Evolutionary conservation across 1,284 basidiomycete species (phyloP).

Genomic region (Fomitopsis pinicola): DNA sequence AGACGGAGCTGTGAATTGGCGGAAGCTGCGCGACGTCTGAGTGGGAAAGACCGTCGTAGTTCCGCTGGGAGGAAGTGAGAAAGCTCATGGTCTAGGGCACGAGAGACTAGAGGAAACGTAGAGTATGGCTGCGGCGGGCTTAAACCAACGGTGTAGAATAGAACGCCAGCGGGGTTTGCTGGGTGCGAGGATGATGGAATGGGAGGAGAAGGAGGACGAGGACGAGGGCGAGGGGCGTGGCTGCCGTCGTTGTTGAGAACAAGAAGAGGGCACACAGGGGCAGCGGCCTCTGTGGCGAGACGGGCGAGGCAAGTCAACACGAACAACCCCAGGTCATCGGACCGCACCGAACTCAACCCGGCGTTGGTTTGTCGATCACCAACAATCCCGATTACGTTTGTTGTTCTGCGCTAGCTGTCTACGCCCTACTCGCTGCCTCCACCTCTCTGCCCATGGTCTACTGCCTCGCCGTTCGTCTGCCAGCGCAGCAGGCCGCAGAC

Average conservation of each 20-base stretch:
- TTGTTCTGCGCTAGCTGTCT: not conserved
- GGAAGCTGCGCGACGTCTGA: conserved; percentile 23
- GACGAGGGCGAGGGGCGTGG: conserved; percentile 4
- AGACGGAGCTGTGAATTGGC: conserved; percentile 10
- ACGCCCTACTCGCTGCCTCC: not conserved
- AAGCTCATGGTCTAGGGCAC: conserved; percentile 37
- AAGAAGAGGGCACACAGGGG: conserved; percentile 21
- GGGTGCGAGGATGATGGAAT: conserved; percentile 7
- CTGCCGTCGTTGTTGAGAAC: not conserved
- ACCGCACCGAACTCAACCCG: conserved; percentile 13
- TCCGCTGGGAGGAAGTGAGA: conserved; percentile 35
- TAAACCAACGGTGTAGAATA: conserved; percentile 22
- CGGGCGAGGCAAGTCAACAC: conserved; percentile 16
- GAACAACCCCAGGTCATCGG: conserved; percentile 17
- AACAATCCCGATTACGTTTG: conserved; percentile 3
- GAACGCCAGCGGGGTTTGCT: conserved; percentile 12
- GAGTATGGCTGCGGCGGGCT: conserved; percentile 14
- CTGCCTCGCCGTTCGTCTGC: not conserved
- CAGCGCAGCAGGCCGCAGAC: not conserved
- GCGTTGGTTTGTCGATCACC: conserved; percentile 23
- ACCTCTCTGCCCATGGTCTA: no score
- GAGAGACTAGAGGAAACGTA: conserved; percentile 18
- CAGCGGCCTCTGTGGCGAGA: conserved; percentile 17
- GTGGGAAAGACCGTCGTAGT: conserved; percentile 31
- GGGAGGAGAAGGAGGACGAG: conserved; percentile 15